Evolutionary conservation across 2,329 filamentous ascomycete genomes (phyloP).

Genomic region (Ilyonectria sp.): DNA sequence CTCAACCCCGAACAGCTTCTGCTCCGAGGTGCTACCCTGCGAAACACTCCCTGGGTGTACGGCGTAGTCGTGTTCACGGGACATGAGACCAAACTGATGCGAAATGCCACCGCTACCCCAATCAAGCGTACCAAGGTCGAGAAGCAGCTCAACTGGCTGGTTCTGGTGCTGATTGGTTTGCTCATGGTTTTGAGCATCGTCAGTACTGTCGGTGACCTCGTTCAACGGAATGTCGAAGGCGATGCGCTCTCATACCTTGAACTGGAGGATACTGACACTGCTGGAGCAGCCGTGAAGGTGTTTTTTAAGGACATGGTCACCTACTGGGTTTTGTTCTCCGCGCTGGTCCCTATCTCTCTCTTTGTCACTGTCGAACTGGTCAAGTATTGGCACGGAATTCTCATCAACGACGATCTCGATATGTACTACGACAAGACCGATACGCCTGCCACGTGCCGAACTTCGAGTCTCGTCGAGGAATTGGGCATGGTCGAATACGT

Average conservation of each 20-base stretch:
- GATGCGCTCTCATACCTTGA: conserved; percentile 80
- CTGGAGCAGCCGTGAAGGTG: conserved; percentile 73
- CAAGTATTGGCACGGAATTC: conserved; percentile 97
- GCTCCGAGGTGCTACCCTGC: conserved; percentile 90
- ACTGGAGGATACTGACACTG: conserved; percentile 72
- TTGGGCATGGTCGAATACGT: conserved; percentile 98
- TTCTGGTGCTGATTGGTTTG: conserved; percentile 89
- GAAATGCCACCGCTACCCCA: conserved; percentile 95
- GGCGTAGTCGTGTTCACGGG: conserved; percentile 93
- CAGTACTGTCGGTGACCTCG: conserved; percentile 91
- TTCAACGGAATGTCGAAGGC: conserved; percentile 77
- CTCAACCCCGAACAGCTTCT: conserved; percentile 94
- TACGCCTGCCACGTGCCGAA: conserved; percentile 95
- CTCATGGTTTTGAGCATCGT: conserved; percentile 88
- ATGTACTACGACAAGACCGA: conserved; percentile 98
- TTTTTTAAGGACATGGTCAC: conserved; percentile 97
- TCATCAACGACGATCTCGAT: conserved; percentile 97
- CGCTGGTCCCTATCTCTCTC: conserved; percentile 95
- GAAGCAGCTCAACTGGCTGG: conserved; percentile 92
- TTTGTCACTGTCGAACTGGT: conserved; percentile 98
- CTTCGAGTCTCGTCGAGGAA: conserved; percentile 96
- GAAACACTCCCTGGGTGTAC: conserved; percentile 98
- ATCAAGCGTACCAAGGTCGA: conserved; percentile 99
- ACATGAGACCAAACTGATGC: conserved; percentile 99
- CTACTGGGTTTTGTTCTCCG: conserved; percentile 98